phyloP scores from a whole-genome alignment of 768 basidiomycete genomes.

The Auriscalpium orientale region DNA sequence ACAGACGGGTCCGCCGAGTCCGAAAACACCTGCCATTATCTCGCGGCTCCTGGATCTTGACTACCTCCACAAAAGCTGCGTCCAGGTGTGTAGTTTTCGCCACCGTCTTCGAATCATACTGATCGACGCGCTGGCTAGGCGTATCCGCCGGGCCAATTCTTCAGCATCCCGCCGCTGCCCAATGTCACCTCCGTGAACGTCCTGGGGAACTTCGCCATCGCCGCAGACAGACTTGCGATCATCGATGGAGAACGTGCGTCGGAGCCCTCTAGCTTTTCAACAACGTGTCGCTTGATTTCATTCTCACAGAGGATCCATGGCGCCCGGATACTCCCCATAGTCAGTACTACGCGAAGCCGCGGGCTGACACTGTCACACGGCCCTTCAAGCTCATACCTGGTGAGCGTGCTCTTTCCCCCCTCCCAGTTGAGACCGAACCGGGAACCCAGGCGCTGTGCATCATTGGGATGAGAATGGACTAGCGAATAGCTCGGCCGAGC shows the following conservation, averaged over 20 bases:
- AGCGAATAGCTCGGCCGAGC: conserved; percentile 51
- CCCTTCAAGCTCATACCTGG: conserved; percentile 87
- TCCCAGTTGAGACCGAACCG: background rate
- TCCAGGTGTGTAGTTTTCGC: conserved; percentile 32
- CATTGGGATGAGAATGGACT: conserved; percentile 75
- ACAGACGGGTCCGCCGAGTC: conserved; percentile 70
- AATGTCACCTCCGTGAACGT: conserved; percentile 78
- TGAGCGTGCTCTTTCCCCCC: conserved; percentile 27
- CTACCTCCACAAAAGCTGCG: conserved; percentile 64
- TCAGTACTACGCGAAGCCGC: conserved; percentile 49
- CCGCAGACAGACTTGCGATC: conserved; percentile 75
- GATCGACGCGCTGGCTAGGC: conserved; percentile 35
- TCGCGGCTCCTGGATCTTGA: conserved; percentile 69
- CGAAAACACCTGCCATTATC: conserved; percentile 63
- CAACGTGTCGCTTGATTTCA: background rate
- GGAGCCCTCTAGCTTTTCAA: background rate
- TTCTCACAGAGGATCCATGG: conserved; percentile 75
- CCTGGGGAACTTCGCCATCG: conserved; percentile 79
- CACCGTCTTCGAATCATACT: background rate
- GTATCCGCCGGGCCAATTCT: conserved; percentile 69
- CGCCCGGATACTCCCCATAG: conserved; percentile 81
- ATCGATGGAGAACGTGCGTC: conserved; percentile 74
- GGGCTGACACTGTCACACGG: conserved; percentile 60
- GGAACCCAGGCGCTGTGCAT: conserved; percentile 61
- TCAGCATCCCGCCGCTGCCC: conserved; percentile 62